These are phyloP conservation scores for Atalantia buxifolia DNA, from an alignment of 345 rosid species.

Conservation along the genomic window DNA sequence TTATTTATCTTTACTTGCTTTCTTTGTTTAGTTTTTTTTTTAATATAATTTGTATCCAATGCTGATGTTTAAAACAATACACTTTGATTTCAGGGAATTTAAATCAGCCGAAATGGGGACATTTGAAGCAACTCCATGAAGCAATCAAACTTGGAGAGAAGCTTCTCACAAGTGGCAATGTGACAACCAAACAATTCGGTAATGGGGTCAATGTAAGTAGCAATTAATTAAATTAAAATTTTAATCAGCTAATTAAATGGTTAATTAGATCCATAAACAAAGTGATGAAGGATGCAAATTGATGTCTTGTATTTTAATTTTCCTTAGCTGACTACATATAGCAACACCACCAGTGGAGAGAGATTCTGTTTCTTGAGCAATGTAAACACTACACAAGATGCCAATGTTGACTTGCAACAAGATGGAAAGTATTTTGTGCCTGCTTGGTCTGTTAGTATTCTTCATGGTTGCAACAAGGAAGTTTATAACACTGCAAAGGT, in stretches of 20 bases:
- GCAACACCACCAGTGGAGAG: background rate
- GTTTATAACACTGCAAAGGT: slow-evolving; percentile 32
- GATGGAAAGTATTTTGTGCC: slow-evolving; percentile 11
- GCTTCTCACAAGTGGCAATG: slow-evolving; percentile 1
- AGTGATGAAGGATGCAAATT: background rate
- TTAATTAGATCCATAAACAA: background rate
- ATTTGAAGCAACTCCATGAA: slow-evolving; percentile 22
- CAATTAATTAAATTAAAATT: background rate
- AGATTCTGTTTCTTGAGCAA: slow-evolving; percentile 6
- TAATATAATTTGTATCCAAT: too few relatives aligned
- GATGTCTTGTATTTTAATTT: background rate
- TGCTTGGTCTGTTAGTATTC: slow-evolving; percentile 27
- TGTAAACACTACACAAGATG: background rate
- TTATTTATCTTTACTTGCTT: too few relatives aligned
- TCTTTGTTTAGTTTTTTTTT: too few relatives aligned
- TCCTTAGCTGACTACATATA: background rate
- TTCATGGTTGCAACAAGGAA: slow-evolving; percentile 19
- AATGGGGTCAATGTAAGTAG: background rate
- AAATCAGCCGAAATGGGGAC: slow-evolving; percentile 31
- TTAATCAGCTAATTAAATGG: too few relatives aligned
- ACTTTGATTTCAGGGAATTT: background rate
- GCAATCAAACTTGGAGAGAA: slow-evolving; percentile 2
- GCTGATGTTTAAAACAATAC: background rate
- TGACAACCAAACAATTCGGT: background rate
- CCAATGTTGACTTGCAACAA: background rate